Conservation (phyloP, 192 early-diverging fungal genomes). For the Paraglomus brasilianum region DNA sequence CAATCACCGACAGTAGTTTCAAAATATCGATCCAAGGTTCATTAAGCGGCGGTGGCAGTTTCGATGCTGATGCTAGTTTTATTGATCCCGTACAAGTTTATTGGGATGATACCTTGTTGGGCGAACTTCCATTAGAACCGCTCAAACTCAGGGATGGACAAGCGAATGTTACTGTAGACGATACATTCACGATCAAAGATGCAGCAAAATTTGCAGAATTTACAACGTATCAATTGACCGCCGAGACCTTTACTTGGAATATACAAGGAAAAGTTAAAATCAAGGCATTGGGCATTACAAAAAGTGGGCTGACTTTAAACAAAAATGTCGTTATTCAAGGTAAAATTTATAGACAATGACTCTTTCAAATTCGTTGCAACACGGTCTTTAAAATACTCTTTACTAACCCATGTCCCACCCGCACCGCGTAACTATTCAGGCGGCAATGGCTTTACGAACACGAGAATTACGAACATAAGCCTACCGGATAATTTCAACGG, state of each 20-base stretch:
- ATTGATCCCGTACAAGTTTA: slow-evolving; percentile 49
- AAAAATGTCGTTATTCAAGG: slow-evolving; percentile 47
- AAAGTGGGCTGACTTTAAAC: slow-evolving; percentile 42
- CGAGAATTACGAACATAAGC: too few species aligned
- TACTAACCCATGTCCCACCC: too few species aligned
- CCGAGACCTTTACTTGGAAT: slow-evolving; percentile 43
- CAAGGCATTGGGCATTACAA: slow-evolving; percentile 43
- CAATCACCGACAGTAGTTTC: slow-evolving; percentile 33
- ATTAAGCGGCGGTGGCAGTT: slow-evolving; percentile 45
- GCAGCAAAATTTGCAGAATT: slow-evolving; percentile 42
- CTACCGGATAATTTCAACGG: too few species aligned
- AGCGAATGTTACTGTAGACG: slow-evolving; percentile 35
- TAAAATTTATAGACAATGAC: slow-evolving; percentile 29
- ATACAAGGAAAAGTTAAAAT: slow-evolving; percentile 42
- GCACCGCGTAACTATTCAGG: too few species aligned
- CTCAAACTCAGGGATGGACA: slow-evolving; percentile 47
- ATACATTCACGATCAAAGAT: slow-evolving; percentile 43
- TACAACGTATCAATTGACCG: slow-evolving; percentile 44
- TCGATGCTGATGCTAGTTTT: slow-evolving; percentile 50
- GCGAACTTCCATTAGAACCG: slow-evolving; percentile 39
- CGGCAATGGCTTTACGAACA: too few species aligned
- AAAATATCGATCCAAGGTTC: slow-evolving; percentile 35
- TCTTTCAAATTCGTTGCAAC: slow-evolving; percentile 35
- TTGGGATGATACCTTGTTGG: slow-evolving; percentile 45
- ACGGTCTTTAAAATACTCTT: too few species aligned